Percentiles rank a stretch among this genome's conserved stretches.
Conservation (phyloP, 352 stramenopile genomes). For the Phytophthora colocasiae region DNA sequence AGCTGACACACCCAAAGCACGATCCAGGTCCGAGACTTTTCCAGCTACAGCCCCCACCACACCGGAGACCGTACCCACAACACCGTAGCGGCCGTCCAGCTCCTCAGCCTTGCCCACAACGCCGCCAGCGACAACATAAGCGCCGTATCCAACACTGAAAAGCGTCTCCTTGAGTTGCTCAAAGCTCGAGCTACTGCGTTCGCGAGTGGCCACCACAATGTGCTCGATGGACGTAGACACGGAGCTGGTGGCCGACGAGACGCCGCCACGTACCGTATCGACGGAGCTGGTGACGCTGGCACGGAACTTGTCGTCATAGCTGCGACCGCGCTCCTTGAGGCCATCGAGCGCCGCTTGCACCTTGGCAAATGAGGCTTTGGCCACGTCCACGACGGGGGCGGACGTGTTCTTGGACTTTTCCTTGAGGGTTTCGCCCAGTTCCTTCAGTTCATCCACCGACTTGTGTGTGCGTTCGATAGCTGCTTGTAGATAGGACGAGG, state of each 20-base stretch:
- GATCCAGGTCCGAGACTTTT: conserved; percentile 64
- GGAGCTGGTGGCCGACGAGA: conserved; percentile 44
- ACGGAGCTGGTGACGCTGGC: conserved; percentile 52
- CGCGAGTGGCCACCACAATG: conserved; percentile 65
- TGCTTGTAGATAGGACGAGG: conserved; percentile 67
- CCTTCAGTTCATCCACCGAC: conserved; percentile 79
- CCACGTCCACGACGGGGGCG: conserved; percentile 52
- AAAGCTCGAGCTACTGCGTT: conserved; percentile 63
- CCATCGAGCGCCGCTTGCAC: conserved; percentile 59
- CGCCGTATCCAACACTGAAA: conserved; percentile 56
- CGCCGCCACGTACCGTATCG: conserved; percentile 48
- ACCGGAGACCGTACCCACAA: conserved; percentile 57
- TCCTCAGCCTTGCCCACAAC: conserved; percentile 67
- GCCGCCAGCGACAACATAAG: conserved; percentile 59
- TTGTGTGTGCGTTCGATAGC: conserved; percentile 72
- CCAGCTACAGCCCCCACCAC: conserved; percentile 58
- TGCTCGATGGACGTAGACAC: conserved; percentile 75
- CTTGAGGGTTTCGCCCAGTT: conserved; percentile 59
- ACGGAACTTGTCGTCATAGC: conserved; percentile 77
- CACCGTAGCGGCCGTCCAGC: conserved; percentile 64
- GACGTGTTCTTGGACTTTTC: conserved; percentile 61
- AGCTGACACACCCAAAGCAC: conserved; percentile 68
- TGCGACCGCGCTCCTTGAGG: conserved; percentile 65
- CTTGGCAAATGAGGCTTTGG: conserved; percentile 63
- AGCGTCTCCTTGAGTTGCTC: conserved; percentile 67